Conservation (phyloP, 805 yeast species). For the Debaryomyces prosopidis region DNA sequence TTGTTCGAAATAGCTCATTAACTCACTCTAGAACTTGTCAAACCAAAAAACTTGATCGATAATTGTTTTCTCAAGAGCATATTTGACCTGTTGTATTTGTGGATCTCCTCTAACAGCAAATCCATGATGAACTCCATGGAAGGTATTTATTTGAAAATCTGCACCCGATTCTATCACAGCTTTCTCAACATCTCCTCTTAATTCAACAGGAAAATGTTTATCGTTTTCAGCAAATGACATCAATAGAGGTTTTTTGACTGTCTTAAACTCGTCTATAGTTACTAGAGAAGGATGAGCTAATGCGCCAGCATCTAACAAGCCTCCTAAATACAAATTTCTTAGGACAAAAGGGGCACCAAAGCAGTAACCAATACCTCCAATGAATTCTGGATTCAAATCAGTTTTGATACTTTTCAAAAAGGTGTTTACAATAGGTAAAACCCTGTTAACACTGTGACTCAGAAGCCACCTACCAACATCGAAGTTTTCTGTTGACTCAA, state of each 20-base stretch:
- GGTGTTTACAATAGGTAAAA: constrained; percentile 49
- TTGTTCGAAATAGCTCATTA: too few relatives aligned
- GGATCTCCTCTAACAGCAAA: constrained; percentile 81
- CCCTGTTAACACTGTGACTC: constrained; percentile 52
- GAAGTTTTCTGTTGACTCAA: constrained; percentile 2
- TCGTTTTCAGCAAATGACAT: constrained; percentile 82
- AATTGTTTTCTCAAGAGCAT: constrained; percentile 67
- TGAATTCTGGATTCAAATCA: constrained; percentile 42
- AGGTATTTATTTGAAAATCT: constrained; percentile 59
- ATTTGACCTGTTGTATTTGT: constrained; percentile 46
- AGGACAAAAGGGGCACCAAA: constrained; percentile 76
- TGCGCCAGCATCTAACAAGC: constrained; percentile 51
- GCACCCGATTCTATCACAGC: constrained; percentile 50
- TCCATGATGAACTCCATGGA: constrained; percentile 71
- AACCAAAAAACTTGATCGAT: constrained; percentile 34
- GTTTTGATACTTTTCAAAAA: constrained; percentile 47
- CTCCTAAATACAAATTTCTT: constrained; percentile 46
- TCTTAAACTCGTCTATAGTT: constrained; percentile 60
- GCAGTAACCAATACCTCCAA: constrained; percentile 76
- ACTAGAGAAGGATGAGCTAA: constrained; percentile 85
- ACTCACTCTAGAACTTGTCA: constrained; percentile 1
- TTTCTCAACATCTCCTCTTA: constrained; percentile 62
- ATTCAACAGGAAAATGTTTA: constrained; percentile 57
- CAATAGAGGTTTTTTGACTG: constrained; percentile 55
- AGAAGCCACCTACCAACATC: constrained; percentile 48